phyloP scores from a whole-genome alignment of 352 stramenopile genomes.

The Globisporangium parvum region DNA sequence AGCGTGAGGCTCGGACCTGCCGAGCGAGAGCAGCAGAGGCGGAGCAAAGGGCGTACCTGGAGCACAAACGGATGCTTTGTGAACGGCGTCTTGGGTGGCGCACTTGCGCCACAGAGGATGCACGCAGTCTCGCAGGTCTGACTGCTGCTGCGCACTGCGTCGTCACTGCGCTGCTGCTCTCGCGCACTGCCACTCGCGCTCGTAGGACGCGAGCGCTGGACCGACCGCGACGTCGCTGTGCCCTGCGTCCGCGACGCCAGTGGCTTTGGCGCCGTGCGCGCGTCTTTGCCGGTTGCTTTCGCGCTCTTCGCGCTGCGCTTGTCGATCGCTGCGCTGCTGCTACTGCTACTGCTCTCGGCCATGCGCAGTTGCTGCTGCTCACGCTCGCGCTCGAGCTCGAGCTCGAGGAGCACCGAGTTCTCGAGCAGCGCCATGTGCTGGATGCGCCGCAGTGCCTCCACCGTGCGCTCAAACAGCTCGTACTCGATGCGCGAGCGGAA shows the following conservation, averaged over 20 bases:
- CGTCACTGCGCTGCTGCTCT: background rate
- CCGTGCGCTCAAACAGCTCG: slow-evolving; percentile 36
- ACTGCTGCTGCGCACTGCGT: background rate
- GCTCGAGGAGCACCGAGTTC: slow-evolving; percentile 45
- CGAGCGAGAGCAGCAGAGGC: background rate
- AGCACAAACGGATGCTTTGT: slow-evolving; percentile 70
- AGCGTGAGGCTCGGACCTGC: too few species aligned
- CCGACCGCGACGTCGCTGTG: slow-evolving; percentile 3
- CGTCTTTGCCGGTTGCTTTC: background rate
- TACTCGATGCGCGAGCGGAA: slow-evolving; percentile 54
- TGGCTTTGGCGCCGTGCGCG: background rate
- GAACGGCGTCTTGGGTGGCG: slow-evolving; percentile 18
- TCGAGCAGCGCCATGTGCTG: slow-evolving; percentile 42
- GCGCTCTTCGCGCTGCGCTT: background rate
- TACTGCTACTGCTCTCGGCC: background rate
- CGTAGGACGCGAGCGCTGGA: slow-evolving; percentile 4
- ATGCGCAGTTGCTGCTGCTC: background rate
- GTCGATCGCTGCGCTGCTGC: too few species aligned
- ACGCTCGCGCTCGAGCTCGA: slow-evolving; percentile 34
- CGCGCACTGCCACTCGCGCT: background rate
- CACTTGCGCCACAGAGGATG: slow-evolving; percentile 37
- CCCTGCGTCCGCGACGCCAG: slow-evolving; percentile 7
- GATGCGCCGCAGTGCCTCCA: slow-evolving; percentile 27
- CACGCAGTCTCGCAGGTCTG: slow-evolving; percentile 13
- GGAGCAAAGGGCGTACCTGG: slow-evolving; percentile 27